Conservation (phyloP, 2,329 filamentous ascomycete genomes). For the Xylariaceae sp. region DNA sequence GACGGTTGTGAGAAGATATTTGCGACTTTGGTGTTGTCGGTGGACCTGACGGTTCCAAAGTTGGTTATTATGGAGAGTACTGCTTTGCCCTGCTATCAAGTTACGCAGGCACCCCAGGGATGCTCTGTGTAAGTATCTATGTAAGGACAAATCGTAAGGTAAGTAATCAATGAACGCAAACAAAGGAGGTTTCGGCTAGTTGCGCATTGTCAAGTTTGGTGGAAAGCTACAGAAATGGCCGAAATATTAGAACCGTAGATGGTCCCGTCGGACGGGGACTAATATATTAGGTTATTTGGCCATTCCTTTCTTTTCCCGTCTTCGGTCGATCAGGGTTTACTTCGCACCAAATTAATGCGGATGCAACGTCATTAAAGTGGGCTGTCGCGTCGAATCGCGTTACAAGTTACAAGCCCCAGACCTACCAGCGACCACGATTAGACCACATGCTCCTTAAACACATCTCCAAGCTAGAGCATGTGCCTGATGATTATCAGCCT, state of each 20-base stretch:
- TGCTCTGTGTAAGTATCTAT: too few relatives aligned
- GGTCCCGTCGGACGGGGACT: background rate
- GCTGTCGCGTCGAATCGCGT: constrained; percentile 8
- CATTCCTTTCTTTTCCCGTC: constrained; percentile 10
- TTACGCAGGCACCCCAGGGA: too few relatives aligned
- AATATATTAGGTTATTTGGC: constrained; percentile 9
- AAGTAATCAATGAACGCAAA: too few relatives aligned
- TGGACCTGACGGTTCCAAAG: too few relatives aligned
- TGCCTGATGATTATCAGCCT: too few relatives aligned
- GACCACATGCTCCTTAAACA: too few relatives aligned
- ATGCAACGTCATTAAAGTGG: constrained; percentile 21
- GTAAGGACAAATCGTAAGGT: too few relatives aligned
- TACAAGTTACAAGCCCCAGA: background rate
- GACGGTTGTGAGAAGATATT: background rate
- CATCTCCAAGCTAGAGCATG: too few relatives aligned
- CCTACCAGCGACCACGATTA: too few relatives aligned
- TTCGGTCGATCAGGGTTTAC: constrained; percentile 5
- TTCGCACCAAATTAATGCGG: constrained; percentile 8
- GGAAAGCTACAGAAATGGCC: background rate
- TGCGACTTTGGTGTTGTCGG: too few relatives aligned
- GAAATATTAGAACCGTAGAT: background rate
- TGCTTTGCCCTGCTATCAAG: too few relatives aligned
- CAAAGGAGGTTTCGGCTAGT: background rate
- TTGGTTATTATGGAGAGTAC: too few relatives aligned
- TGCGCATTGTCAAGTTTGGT: background rate